A percentile compares a stretch with the other conserved stretches of the same genome.
phyloP scores from a whole-genome alignment of 2,329 filamentous ascomycete species.

The Neofusicoccum umdonicola region DNA sequence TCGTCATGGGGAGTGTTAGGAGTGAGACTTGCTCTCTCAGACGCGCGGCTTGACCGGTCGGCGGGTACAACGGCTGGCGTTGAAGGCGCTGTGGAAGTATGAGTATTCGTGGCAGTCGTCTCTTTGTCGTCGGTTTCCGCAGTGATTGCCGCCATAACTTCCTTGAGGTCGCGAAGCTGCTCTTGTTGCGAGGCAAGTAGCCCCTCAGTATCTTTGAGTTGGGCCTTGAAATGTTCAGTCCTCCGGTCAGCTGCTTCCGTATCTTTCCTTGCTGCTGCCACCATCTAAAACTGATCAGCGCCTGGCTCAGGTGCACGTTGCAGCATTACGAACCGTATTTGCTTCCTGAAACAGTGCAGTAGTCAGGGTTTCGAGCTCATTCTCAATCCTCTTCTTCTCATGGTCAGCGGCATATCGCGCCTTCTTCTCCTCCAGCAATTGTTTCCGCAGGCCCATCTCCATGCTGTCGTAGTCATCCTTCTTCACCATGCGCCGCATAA shows the following conservation, averaged over 20 bases:
- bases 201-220: slow-evolving; percentile 81
- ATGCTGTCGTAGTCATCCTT: slow-evolving; percentile 67
- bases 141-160: slow-evolving; percentile 84
- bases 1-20: slow-evolving; percentile 50
- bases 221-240: slow-evolving; percentile 81
- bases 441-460: slow-evolving; percentile 39
- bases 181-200: slow-evolving; percentile 89
- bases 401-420: slow-evolving; percentile 44
- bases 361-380: slow-evolving; percentile 86
- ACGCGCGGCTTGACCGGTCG: slow-evolving; percentile 58
- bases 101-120: slow-evolving; percentile 53
- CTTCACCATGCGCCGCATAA: slow-evolving; percentile 69
- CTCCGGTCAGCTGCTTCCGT: slow-evolving; percentile 77
- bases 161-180: slow-evolving; percentile 86
- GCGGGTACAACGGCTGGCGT: slow-evolving; percentile 66
- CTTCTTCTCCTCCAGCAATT: slow-evolving; percentile 43
- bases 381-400: slow-evolving; percentile 86
- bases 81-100: slow-evolving; percentile 66
- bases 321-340: slow-evolving; percentile 62
- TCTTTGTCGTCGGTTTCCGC: slow-evolving; percentile 70
- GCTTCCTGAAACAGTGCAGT: slow-evolving; percentile 96
- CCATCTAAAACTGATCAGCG: slow-evolving; percentile 62
- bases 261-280: slow-evolving; percentile 81
- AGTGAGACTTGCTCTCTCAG: slow-evolving; percentile 56
- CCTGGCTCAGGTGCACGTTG: not conserved